Evolutionary conservation across 75 land plant species (phyloP).

Genomic region (Picea sitchensis): DNA sequence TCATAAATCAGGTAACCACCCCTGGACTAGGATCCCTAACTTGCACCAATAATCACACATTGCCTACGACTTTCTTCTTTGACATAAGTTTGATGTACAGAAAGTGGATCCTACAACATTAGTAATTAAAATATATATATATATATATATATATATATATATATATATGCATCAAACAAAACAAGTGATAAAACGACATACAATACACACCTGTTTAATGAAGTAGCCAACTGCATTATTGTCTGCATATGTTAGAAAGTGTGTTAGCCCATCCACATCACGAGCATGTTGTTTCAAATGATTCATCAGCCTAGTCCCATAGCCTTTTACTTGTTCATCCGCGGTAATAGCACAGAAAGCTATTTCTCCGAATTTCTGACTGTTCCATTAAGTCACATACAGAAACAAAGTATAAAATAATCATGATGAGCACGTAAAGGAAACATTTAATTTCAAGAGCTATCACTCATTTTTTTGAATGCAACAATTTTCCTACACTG

Average conservation of each 20-base stretch:
- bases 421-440: neutral
- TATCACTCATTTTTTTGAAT: too few species aligned
- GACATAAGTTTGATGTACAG: neutral
- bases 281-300: constrained; percentile 98
- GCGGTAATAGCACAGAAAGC: constrained; percentile 99
- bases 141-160: too few species aligned
- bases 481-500: too few species aligned
- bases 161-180: neutral
- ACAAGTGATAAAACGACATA: neutral
- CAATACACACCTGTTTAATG: constrained; percentile 74
- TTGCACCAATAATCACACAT: neutral
- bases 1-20: neutral
- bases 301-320: constrained; percentile 98
- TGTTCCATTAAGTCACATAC: constrained; percentile 19
- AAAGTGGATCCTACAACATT: neutral
- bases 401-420: neutral
- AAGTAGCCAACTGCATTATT: constrained; percentile 99
- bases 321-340: constrained; percentile 99
- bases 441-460: neutral
- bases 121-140: too few species aligned
- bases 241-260: constrained; percentile 98
- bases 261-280: constrained; percentile 91
- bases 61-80: neutral
- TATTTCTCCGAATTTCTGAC: constrained; percentile 99
- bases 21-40: neutral